Percentiles rank a stretch among this genome's conserved stretches.
Evolutionary conservation across 2,329 filamentous ascomycete species (phyloP).

Genomic region (Epicoccum nigrum): DNA sequence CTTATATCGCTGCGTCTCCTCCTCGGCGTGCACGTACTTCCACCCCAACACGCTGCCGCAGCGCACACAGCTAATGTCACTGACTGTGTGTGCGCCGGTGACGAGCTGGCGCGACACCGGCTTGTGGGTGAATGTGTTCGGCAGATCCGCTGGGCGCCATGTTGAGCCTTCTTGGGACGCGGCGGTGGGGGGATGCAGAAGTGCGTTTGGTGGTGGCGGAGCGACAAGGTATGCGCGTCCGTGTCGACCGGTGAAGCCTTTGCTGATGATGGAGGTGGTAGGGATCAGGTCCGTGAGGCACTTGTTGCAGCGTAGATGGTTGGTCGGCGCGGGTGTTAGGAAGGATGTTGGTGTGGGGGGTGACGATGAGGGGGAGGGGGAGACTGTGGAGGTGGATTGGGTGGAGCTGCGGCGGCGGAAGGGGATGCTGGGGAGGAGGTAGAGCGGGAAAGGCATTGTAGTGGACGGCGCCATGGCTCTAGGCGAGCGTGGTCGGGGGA

Average conservation of each 20-base stretch:
- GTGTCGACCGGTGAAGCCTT: conserved; percentile 69
- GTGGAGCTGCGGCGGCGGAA: conserved; percentile 52
- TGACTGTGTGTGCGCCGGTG: conserved; percentile 67
- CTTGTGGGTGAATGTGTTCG: conserved; percentile 64
- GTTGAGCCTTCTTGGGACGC: conserved; percentile 3
- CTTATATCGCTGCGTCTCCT: conserved; percentile 67
- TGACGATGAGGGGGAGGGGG: conserved; percentile 23
- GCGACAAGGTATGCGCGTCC: conserved; percentile 69
- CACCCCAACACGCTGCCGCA: conserved; percentile 66
- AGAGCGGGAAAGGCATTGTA: conserved; percentile 51
- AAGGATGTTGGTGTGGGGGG: conserved; percentile 34
- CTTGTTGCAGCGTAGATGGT: conserved; percentile 64
- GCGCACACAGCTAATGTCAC: conserved; percentile 62
- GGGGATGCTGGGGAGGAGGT: conserved; percentile 46
- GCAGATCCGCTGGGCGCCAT: conserved; percentile 50
- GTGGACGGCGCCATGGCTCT: conserved; percentile 1
- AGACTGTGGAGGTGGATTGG: conserved; percentile 38
- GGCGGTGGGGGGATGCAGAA: conserved; percentile 19
- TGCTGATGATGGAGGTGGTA: conserved; percentile 65
- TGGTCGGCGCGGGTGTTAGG: conserved; percentile 48
- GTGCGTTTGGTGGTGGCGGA: conserved; percentile 43
- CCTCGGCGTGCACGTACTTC: conserved; percentile 69
- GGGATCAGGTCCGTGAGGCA: conserved; percentile 66
- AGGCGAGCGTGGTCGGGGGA: not conserved
- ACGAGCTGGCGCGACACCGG: conserved; percentile 65